phyloP scores from a whole-genome alignment of 306 rosid species.

The Sechiopsis laciniata region DNA sequence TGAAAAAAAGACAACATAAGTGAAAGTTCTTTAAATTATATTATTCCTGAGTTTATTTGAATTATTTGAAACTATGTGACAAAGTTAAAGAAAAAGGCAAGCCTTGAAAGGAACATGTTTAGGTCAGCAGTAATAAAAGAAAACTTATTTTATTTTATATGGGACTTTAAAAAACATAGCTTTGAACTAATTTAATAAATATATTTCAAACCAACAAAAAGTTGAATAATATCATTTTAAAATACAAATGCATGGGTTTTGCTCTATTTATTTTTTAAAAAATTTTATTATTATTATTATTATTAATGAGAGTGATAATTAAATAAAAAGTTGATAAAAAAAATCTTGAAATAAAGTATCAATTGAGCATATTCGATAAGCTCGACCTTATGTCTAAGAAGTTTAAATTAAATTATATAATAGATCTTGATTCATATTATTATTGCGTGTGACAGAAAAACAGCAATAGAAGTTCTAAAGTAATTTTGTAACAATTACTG shows the following conservation, averaged over 20 bases:
- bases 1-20: not conserved
- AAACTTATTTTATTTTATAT: constrained; percentile 2
- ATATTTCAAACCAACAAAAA: not conserved
- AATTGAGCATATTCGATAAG: too few relatives aligned
- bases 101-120: constrained; percentile 8
- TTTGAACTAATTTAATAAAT: constrained; percentile 4
- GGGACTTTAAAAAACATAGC: not conserved
- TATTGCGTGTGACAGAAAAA: too few relatives aligned
- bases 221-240: not conserved
- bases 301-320: not conserved
- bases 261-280: not conserved
- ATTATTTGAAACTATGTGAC: not conserved
- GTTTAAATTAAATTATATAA: too few relatives aligned
- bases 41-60: not conserved
- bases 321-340: not conserved
- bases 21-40: not conserved
- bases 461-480: too few relatives aligned
- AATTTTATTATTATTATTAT: too few relatives aligned
- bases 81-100: not conserved
- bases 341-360: too few relatives aligned
- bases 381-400: too few relatives aligned
- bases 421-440: too few relatives aligned
- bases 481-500: too few relatives aligned
- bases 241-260: not conserved
- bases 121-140: constrained; percentile 6